Evolutionary conservation across 2,329 filamentous ascomycete species (phyloP).

Genomic region (Blastomyces parvus): DNA sequence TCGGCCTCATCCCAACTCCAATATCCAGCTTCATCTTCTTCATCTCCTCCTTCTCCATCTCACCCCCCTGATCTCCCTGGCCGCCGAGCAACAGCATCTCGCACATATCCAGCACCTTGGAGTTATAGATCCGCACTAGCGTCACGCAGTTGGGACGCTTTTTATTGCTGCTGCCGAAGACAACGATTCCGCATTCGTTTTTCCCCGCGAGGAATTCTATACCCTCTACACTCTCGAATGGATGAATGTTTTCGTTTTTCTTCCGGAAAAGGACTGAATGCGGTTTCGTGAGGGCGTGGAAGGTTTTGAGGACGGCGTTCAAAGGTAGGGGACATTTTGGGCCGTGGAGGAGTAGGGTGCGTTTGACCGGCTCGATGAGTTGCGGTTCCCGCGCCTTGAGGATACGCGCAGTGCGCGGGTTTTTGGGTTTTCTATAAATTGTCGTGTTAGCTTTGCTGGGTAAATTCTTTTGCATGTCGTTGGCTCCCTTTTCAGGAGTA

Average conservation of each 20-base stretch:
- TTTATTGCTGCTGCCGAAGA: constrained; percentile 80
- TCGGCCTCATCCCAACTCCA: constrained; percentile 73
- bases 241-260: constrained; percentile 83
- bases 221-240: constrained; percentile 80
- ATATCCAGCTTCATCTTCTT: constrained; percentile 52
- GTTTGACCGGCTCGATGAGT: constrained; percentile 79
- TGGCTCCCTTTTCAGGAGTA: not conserved
- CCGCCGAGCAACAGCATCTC: constrained; percentile 66
- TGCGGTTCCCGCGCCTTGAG: constrained; percentile 91
- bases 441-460: constrained; percentile 3
- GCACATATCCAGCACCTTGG: constrained; percentile 88
- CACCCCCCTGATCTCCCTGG: constrained; percentile 46
- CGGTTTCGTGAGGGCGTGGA: constrained; percentile 75
- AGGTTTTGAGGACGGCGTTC: constrained; percentile 73
- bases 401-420: constrained; percentile 86
- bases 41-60: constrained; percentile 50
- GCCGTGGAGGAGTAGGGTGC: constrained; percentile 78
- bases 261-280: constrained; percentile 87
- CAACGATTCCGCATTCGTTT: constrained; percentile 80
- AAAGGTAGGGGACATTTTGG: constrained; percentile 74
- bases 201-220: constrained; percentile 95
- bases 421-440: constrained; percentile 53
- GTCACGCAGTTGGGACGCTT: constrained; percentile 92
- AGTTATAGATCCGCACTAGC: constrained; percentile 68
- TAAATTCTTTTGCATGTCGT: not conserved